Percentiles rank a stretch among this genome's conserved stretches.
These are phyloP conservation scores for Sporothrix dimorphospora DNA, from an alignment of 2,329 filamentous ascomycete genomes.

Conservation along the genomic window DNA sequence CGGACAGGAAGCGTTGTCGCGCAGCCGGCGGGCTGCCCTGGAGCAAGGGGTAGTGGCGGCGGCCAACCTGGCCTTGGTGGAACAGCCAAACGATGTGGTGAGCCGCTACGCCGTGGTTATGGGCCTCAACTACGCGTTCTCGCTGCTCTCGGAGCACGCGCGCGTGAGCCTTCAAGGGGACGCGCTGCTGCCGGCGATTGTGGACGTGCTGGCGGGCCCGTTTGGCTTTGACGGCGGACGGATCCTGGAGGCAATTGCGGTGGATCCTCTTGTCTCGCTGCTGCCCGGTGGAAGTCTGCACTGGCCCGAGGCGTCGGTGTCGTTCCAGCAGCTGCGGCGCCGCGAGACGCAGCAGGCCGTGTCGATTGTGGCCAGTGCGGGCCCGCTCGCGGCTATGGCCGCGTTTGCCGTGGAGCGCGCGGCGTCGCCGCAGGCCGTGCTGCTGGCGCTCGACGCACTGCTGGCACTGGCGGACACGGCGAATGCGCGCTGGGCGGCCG, in stretches of 20 bases:
- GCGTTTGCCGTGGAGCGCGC: constrained; percentile 64
- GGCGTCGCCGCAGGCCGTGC: constrained; percentile 32
- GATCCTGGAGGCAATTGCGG: constrained; percentile 71
- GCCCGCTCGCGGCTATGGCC: constrained; percentile 66
- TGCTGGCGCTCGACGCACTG: constrained; percentile 59
- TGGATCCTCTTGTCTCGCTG: constrained; percentile 49
- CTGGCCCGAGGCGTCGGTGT: constrained; percentile 66
- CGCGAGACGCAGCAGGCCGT: constrained; percentile 50
- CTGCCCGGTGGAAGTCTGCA: constrained; percentile 50
- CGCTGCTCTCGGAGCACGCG: constrained; percentile 65
- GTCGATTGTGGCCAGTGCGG: constrained; percentile 64
- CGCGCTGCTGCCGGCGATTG: constrained; percentile 68
- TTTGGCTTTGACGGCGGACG: constrained; percentile 77
- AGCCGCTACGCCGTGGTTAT: constrained; percentile 63
- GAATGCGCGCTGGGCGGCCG: constrained; percentile 72
- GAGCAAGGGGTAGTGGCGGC: constrained; percentile 75
- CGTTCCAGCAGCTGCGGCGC: constrained; percentile 61
- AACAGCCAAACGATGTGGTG: constrained; percentile 44
- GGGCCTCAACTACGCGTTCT: constrained; percentile 77
- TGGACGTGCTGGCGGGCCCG: constrained; percentile 67
- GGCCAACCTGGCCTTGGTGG: constrained; percentile 70
- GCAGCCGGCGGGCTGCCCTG: constrained; percentile 65
- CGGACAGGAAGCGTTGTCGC: constrained; percentile 61
- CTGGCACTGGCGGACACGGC: constrained; percentile 68
- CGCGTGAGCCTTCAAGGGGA: constrained; percentile 67